Evolutionary conservation across 2,329 filamentous ascomycete genomes (phyloP), one percentile per base, ranked within the genome.

Genomic region (Bipolaris gigantea): DNA sequence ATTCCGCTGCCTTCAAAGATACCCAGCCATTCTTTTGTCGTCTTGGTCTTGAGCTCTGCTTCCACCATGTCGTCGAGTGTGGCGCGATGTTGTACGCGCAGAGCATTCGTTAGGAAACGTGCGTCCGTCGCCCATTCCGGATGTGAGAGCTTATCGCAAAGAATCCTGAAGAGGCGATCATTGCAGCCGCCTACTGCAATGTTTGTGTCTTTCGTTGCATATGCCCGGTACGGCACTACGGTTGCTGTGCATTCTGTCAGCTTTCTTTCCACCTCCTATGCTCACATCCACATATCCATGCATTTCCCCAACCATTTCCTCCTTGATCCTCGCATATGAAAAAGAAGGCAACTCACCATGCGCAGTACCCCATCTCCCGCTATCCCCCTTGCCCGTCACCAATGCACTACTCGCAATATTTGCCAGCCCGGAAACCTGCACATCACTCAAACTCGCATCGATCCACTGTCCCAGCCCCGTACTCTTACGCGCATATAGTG

Each of bases 381-480:
- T 85, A 71, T 97, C 93, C 61, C 88, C 88, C 75, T 96, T 80
- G 1, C 92, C 92, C 63, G 89, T 94, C 54, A 97, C 88, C 42
- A 99, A 78, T 55, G 87, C 91, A 60, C 90, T 95, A 70, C 90
- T 95, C 10, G 93, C 94, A 68, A 99, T 90, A 71, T 97, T 99
- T 32, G 91, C 86, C 47, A 97, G 76, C 0, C 91, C 96, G 0
- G 92, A 92, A 21, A 94, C 92, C 72, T 99, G 94, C 66, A 92
- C 96, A 73, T 99, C 94, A 62, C 91, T 95, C 61, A 97, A 77
- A 2, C 89, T 86, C 18, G 93, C 88, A 74, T 97, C 94, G 55
- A 97, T 90, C 73, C 96, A 90, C 75, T 97, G 93, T 0, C 94
- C 94, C 64, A 83, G 83, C 3, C 90, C 90, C 0, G 89, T 92